Evolutionary conservation across 23 red algal genomes (phyloP).

Genomic region (Pyropia haitanensis): DNA sequence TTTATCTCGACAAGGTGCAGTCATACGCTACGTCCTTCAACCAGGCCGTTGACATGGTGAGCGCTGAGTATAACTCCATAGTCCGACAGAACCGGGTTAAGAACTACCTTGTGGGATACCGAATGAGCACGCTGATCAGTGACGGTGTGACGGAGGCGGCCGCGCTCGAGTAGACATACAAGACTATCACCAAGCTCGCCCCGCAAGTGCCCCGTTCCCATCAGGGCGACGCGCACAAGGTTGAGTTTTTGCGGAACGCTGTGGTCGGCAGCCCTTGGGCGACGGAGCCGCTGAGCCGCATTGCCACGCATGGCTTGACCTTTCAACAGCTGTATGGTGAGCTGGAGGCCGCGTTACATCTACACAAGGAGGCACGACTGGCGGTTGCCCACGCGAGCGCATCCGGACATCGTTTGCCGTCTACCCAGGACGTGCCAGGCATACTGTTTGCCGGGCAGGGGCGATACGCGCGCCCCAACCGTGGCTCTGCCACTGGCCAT

Average conservation of each 20-base stretch:
- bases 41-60: too few relatives aligned
- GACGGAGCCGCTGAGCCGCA: conserved; percentile 5
- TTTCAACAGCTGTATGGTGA: background rate
- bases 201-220: background rate
- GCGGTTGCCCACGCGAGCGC: background rate
- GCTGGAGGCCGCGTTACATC: conserved; percentile 23
- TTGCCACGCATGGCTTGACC: conserved; percentile 6
- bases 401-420: background rate
- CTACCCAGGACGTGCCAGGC: background rate
- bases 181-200: background rate
- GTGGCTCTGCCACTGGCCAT: background rate
- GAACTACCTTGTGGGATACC: too few relatives aligned
- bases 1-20: too few relatives aligned
- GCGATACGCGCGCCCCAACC: too few relatives aligned
- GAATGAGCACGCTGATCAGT: too few relatives aligned
- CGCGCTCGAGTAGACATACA: conserved; percentile 3
- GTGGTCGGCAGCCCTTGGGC: too few relatives aligned
- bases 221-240: background rate
- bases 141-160: background rate
- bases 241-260: too few relatives aligned
- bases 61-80: too few relatives aligned
- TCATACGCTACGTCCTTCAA: too few relatives aligned
- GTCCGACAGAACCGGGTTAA: too few relatives aligned
- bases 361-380: too few relatives aligned
- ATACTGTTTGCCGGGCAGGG: too few relatives aligned